Evolutionary conservation across 495 filamentous ascomycete genomes (phyloP).

Genomic region (Beverwykella pulmonaria): DNA sequence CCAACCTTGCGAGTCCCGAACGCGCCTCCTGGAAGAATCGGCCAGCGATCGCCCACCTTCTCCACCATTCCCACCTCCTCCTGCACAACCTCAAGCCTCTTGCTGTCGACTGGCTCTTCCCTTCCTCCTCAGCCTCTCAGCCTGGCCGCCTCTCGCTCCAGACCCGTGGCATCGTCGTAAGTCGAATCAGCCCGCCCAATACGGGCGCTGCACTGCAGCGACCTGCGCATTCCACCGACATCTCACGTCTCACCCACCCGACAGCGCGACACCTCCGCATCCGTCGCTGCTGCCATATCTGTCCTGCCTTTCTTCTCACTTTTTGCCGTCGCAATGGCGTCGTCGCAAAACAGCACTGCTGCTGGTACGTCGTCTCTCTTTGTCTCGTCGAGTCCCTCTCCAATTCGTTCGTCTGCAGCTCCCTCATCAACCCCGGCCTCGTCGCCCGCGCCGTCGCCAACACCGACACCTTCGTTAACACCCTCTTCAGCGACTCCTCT

Average conservation of each 20-base stretch:
- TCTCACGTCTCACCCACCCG: no score
- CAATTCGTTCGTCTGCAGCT: slow-evolving; percentile 10
- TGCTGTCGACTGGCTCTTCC: no score
- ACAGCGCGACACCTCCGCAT: no score
- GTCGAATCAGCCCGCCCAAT: not conserved
- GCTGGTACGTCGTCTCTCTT: slow-evolving; percentile 29
- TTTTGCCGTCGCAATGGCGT: not conserved
- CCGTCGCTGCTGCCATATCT: not conserved
- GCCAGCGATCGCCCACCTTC: not conserved
- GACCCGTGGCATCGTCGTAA: not conserved
- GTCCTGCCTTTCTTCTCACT: not conserved
- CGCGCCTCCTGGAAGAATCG: not conserved
- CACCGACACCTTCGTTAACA: slow-evolving; percentile 3
- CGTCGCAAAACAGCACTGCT: slow-evolving; percentile 15
- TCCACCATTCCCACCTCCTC: no score
- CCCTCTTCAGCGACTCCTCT: slow-evolving; percentile 17
- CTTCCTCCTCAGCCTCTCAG: no score
- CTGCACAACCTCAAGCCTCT: no score
- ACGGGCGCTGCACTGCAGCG: no score
- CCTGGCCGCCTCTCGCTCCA: no score
- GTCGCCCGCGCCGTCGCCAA: slow-evolving; percentile 7
- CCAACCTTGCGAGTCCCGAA: not conserved
- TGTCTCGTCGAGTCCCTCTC: slow-evolving; percentile 7
- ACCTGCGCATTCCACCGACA: not conserved
- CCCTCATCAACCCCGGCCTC: slow-evolving; percentile 4